Evolutionary conservation across 2,329 filamentous ascomycete species (phyloP).

Genomic region (Biscogniauxia marginata): DNA sequence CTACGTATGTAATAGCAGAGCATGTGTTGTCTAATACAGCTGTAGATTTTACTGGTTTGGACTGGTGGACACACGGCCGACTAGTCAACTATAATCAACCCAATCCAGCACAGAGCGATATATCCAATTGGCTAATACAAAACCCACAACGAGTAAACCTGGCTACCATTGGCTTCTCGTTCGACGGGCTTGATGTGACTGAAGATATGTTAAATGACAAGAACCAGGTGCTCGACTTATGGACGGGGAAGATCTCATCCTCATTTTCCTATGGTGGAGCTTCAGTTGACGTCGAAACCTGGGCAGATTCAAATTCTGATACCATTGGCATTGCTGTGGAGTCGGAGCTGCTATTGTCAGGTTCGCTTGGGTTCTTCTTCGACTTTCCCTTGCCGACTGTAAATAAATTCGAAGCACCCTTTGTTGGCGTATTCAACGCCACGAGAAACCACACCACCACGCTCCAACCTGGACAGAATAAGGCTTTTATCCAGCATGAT

Average conservation of each 20-base stretch:
- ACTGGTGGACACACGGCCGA: constrained; percentile 44
- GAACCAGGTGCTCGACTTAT: constrained; percentile 47
- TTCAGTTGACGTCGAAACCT: constrained; percentile 42
- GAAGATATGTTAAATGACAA: constrained; percentile 41
- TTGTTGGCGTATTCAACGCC: constrained; percentile 51
- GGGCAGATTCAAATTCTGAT: constrained; percentile 45
- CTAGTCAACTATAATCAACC: constrained; percentile 43
- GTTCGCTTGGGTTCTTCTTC: constrained; percentile 46
- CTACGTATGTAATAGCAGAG: not conserved
- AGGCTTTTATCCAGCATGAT: constrained; percentile 42
- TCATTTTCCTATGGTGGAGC: constrained; percentile 41
- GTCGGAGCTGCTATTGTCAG: constrained; percentile 39
- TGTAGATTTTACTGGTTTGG: constrained; percentile 39
- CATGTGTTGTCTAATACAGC: constrained; percentile 7
- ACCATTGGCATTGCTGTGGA: constrained; percentile 43
- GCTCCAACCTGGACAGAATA: constrained; percentile 27
- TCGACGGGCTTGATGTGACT: constrained; percentile 37
- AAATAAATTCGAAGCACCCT: constrained; percentile 55
- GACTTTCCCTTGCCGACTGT: constrained; percentile 50
- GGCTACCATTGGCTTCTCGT: constrained; percentile 47
- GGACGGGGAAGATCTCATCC: constrained; percentile 44
- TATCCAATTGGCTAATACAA: constrained; percentile 43
- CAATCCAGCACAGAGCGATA: constrained; percentile 40
- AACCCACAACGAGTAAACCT: constrained; percentile 54
- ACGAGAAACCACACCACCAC: constrained; percentile 43